Evolutionary conservation across 805 yeast species (phyloP), one percentile per base, ranked within the genome.

Genomic region (Zygoascus biomembranicola): DNA sequence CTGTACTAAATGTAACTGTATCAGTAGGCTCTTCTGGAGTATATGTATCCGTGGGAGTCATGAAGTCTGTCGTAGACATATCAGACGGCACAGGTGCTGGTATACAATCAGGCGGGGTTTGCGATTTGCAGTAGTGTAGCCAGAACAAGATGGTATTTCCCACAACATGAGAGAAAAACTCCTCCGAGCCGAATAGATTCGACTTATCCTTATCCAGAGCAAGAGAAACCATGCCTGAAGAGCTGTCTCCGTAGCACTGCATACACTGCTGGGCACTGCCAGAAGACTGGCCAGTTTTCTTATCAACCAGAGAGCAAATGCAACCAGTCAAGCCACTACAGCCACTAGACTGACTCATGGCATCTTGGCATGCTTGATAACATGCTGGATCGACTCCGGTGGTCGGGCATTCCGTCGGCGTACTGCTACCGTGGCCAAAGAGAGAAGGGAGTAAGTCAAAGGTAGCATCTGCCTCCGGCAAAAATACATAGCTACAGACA

Each of bases 121-220:
- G 39, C 39, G 13, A 5, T 42, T 42, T 42, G 16, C 44, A 42
- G 23, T 42, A 42, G 18, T 37, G 11, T 8, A 32, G 13, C 49
- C 49, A 46, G n/a, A 11, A 11, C 42, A 28, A n/a, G 8, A 46
- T 32, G 20, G 55, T 52, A 42, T 57, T 57, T 37, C 55, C 57
- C 5, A 59, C 57, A 13, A 57, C 52, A 45, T 59, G 57, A 47
- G 44, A 44, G 51, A 59, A 59, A 28, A 52, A 52, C 11, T 55
- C 55, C 28, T 52, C 43, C 23, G 51, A 49, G n/a, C 20, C 42
- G 42, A 59, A 59, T 50, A 45, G 47, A 2, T 47, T 52, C 8
- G 57, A 53, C 39, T 35, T 4, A n/a, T n/a, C 39, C n/a, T 53
- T 54, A 5, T 48, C 57, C 35, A 59, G 47, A 32, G 55, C 49